Evolutionary conservation across 257 asterid species (phyloP).

Genomic region (Paraleonurus japonicus): DNA sequence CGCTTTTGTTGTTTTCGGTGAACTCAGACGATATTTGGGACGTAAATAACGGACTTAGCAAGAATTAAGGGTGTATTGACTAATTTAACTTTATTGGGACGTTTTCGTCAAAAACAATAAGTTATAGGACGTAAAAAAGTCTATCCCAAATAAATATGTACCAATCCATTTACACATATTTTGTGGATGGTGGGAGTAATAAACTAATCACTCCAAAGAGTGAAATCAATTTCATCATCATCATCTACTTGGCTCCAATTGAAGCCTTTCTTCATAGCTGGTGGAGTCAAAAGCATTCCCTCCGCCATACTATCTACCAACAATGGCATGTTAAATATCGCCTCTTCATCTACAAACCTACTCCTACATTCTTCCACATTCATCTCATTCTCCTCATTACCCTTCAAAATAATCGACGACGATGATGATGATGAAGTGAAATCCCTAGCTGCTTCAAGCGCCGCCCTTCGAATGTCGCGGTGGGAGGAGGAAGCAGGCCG

Average conservation of each 20-base stretch:
- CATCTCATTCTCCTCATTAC: too few species aligned
- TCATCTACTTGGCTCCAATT: slow-evolving; percentile 32
- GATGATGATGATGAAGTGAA: not conserved
- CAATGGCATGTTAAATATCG: slow-evolving; percentile 60
- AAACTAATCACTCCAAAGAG: slow-evolving; percentile 43
- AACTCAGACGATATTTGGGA: too few species aligned
- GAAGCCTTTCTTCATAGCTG: slow-evolving; percentile 61
- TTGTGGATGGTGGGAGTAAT: too few species aligned
- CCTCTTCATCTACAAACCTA: slow-evolving; percentile 70
- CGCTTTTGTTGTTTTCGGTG: too few species aligned
- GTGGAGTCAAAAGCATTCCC: slow-evolving; percentile 73
- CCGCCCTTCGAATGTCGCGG: slow-evolving; percentile 39
- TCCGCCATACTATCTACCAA: slow-evolving; percentile 75
- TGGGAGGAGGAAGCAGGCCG: slow-evolving; percentile 31
- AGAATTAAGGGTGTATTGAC: too few species aligned
- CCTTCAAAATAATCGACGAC: too few species aligned
- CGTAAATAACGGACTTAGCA: too few species aligned
- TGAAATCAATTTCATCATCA: slow-evolving; percentile 30
- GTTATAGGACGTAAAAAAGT: too few species aligned
- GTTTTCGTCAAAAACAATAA: too few species aligned
- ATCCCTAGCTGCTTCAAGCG: slow-evolving; percentile 25
- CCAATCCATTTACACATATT: too few species aligned
- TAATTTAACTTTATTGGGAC: too few species aligned
- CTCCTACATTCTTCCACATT: not conserved
- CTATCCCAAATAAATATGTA: too few species aligned